These are phyloP conservation scores for Parietaria judaica DNA, from an alignment of 306 rosid species.

Conservation along the genomic window DNA sequence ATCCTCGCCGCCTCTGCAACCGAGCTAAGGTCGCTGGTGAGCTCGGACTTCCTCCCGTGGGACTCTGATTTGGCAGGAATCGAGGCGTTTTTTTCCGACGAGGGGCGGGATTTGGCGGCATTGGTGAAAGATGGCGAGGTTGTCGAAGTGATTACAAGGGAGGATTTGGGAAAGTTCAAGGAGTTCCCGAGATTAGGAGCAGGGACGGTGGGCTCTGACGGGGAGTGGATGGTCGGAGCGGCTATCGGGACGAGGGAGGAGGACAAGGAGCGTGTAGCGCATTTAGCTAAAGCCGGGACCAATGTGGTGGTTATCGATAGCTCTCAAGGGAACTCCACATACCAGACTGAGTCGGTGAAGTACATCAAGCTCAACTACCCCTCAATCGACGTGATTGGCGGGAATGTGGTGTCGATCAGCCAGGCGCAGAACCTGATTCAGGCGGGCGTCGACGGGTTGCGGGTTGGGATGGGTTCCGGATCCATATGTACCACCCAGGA, in stretches of 20 bases:
- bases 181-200: conserved; percentile 57
- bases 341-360: conserved; percentile 86
- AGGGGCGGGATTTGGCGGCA: conserved; percentile 29
- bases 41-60: conserved; percentile 44
- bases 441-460: conserved; percentile 85
- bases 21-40: conserved; percentile 33
- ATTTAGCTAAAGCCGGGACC: conserved; percentile 66
- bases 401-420: conserved; percentile 80
- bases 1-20: conserved; percentile 46
- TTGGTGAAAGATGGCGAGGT: conserved; percentile 36
- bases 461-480: conserved; percentile 97
- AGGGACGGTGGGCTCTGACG: conserved; percentile 63
- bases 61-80: conserved; percentile 32
- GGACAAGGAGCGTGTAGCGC: conserved; percentile 73
- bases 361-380: conserved; percentile 48
- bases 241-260: conserved; percentile 75
- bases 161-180: conserved; percentile 55
- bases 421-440: conserved; percentile 86
- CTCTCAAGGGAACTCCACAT: conserved; percentile 83
- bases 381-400: conserved; percentile 78
- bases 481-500: conserved; percentile 96
- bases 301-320: conserved; percentile 85
- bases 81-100: conserved; percentile 27
- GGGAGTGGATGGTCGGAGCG: conserved; percentile 77
- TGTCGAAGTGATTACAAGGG: conserved; percentile 52